Evolutionary conservation across 192 early-diverging fungal species (phyloP).

Genomic region (Coemansia furcata): DNA sequence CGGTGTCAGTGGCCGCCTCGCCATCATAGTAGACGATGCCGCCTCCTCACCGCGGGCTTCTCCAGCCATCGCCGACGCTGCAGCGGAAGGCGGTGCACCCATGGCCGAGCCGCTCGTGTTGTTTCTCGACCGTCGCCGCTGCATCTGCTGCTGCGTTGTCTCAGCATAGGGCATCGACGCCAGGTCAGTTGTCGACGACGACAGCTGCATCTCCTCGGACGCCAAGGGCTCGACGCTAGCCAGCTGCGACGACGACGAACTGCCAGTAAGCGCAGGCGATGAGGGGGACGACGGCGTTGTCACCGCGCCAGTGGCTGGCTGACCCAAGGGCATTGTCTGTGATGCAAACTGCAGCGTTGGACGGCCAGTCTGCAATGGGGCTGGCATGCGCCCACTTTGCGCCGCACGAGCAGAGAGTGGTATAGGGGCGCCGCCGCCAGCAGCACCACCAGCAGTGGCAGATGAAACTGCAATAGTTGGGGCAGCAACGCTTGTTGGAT

Average conservation of each 20-base stretch:
- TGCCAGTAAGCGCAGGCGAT: not conserved
- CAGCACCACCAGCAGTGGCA: not conserved
- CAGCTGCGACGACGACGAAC: slow-evolving; percentile 9
- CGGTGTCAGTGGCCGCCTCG: slow-evolving; percentile 48
- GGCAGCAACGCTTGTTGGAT: not conserved
- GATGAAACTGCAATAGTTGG: not conserved
- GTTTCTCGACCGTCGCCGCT: slow-evolving; percentile 31
- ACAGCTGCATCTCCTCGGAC: slow-evolving; percentile 19
- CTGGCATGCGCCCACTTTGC: slow-evolving; percentile 32
- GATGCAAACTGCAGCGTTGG: slow-evolving; percentile 4
- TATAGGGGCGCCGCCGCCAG: slow-evolving; percentile 15
- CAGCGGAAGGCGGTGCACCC: slow-evolving; percentile 2
- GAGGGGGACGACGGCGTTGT: slow-evolving; percentile 28
- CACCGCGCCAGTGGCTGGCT: slow-evolving; percentile 10
- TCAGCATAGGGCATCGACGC: slow-evolving; percentile 30
- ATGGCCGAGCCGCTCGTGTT: slow-evolving; percentile 29
- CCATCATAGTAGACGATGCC: slow-evolving; percentile 18
- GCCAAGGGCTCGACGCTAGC: slow-evolving; percentile 7
- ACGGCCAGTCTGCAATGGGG: slow-evolving; percentile 20
- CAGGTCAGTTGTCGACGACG: slow-evolving; percentile 23
- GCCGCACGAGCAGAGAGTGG: slow-evolving; percentile 20
- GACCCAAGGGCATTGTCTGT: slow-evolving; percentile 5
- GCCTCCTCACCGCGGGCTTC: slow-evolving; percentile 4
- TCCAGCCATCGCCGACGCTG: slow-evolving; percentile 17
- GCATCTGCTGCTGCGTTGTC: slow-evolving; percentile 1